Evolutionary conservation across 345 rosid species (phyloP).

Genomic region (Anacardium occidentale): DNA sequence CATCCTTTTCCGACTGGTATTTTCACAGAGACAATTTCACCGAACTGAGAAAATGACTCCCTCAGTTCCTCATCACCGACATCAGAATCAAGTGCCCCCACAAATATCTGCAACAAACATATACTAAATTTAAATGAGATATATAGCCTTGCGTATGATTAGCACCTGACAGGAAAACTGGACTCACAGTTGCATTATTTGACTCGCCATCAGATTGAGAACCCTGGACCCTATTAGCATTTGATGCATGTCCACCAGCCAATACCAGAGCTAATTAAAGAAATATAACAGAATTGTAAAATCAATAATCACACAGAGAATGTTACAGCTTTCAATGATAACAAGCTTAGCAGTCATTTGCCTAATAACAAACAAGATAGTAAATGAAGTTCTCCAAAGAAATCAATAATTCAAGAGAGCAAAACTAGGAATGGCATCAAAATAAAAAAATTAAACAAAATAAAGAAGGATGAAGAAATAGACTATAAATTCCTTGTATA

Average conservation of each 20-base stretch:
- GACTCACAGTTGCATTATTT: constrained; percentile 82
- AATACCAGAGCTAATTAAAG: constrained; percentile 59
- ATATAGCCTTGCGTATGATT: constrained; percentile 8
- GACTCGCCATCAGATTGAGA: constrained; percentile 69
- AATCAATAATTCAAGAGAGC: neutral
- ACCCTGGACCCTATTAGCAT: constrained; percentile 56
- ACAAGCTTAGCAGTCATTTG: neutral
- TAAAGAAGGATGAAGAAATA: neutral
- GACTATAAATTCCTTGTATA: neutral
- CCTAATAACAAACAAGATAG: constrained; percentile 6
- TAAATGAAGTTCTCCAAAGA: neutral
- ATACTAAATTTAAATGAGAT: constrained; percentile 13
- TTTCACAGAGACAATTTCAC: constrained; percentile 89
- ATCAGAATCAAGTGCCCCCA: constrained; percentile 90
- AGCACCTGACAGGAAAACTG: constrained; percentile 14
- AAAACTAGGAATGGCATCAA: no score
- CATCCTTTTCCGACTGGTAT: constrained; percentile 95
- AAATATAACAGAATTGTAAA: constrained; percentile 11
- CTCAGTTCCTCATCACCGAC: constrained; percentile 83
- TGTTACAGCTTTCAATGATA: neutral
- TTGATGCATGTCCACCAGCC: constrained; percentile 80
- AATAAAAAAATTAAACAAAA: neutral
- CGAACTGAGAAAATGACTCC: constrained; percentile 76
- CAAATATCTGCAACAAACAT: constrained; percentile 66
- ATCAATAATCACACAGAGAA: constrained; percentile 19